phyloP scores from a whole-genome alignment of 1,284 basidiomycete genomes.

The Ganoderma leucocontextum region DNA sequence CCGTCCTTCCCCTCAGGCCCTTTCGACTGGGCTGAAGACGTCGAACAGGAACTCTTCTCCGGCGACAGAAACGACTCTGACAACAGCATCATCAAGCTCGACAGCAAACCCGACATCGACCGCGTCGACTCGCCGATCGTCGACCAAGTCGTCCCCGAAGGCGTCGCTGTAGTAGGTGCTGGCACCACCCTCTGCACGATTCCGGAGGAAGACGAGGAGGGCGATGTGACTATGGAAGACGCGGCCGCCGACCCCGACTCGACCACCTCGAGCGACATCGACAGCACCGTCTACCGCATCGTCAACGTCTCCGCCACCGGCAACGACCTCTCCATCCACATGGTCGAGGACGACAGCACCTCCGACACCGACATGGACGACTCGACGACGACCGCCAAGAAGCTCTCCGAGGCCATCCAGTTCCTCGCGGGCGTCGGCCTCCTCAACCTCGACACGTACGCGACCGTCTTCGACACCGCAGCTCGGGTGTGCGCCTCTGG shows the following conservation, averaged over 20 bases:
- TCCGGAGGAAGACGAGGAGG: neutral
- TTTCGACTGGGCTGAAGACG: constrained; percentile 1
- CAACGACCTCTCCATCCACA: neutral
- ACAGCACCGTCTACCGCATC: neutral
- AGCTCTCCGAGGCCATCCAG: neutral
- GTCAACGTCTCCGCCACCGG: neutral
- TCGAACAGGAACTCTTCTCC: neutral
- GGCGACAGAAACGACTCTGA: neutral
- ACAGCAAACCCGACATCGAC: neutral
- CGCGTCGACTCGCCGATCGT: neutral
- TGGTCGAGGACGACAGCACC: neutral
- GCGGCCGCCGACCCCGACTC: neutral
- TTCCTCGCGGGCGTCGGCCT: neutral
- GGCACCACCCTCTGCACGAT: neutral
- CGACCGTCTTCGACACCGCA: neutral
- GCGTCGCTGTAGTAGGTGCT: neutral
- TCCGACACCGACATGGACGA: neutral
- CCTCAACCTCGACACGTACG: constrained; percentile 1
- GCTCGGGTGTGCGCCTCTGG: neutral
- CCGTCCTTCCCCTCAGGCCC: neutral
- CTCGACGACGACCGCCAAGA: neutral
- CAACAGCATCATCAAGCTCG: neutral
- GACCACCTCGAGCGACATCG: neutral
- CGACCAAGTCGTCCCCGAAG: neutral
- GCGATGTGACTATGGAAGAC: too few relatives aligned